phyloP scores from a whole-genome alignment of 1,139 yeast genomes.

The Blastobotrys aristatus region DNA sequence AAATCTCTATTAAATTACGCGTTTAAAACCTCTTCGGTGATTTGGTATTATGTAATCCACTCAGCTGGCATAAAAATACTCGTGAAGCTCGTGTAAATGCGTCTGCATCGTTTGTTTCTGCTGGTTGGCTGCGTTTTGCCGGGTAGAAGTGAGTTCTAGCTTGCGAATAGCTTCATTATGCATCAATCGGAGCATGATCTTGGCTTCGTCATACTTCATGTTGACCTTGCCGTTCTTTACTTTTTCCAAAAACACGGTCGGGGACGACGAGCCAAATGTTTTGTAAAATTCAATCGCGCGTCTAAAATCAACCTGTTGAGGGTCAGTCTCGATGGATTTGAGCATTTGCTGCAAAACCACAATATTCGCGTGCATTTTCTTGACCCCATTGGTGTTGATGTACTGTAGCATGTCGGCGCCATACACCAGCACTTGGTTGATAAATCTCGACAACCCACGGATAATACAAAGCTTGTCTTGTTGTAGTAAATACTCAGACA shows the following conservation, averaged over 20 bases:
- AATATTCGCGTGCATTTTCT: slow-evolving; percentile 62
- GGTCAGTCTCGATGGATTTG: slow-evolving; percentile 53
- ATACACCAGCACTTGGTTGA: slow-evolving; percentile 52
- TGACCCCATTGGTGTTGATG: slow-evolving; percentile 62
- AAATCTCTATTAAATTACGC: too few species aligned
- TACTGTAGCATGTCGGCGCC: slow-evolving; percentile 55
- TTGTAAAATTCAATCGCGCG: slow-evolving; percentile 57
- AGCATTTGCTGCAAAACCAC: slow-evolving; percentile 72
- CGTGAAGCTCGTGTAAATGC: slow-evolving; percentile 17
- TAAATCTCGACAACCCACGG: slow-evolving; percentile 52
- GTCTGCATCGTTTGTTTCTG: slow-evolving; percentile 1
- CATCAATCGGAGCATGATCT: slow-evolving; percentile 26
- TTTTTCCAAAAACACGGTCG: slow-evolving; percentile 24
- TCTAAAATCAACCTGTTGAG: slow-evolving; percentile 56
- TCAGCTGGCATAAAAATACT: slow-evolving; percentile 16
- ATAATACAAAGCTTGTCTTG: slow-evolving; percentile 33
- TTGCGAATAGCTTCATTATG: slow-evolving; percentile 25
- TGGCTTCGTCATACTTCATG: slow-evolving; percentile 27
- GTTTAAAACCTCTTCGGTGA: too few species aligned
- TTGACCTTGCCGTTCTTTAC: slow-evolving; percentile 17
- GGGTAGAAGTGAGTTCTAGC: slow-evolving; percentile 25
- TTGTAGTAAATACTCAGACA: slow-evolving; percentile 28
- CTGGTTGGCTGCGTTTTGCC: slow-evolving; percentile 27
- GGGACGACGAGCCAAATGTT: slow-evolving; percentile 37
- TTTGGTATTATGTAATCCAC: too few species aligned